Evolutionary conservation across 768 basidiomycete genomes (phyloP).

Genomic region (Leccinum uliginosum): DNA sequence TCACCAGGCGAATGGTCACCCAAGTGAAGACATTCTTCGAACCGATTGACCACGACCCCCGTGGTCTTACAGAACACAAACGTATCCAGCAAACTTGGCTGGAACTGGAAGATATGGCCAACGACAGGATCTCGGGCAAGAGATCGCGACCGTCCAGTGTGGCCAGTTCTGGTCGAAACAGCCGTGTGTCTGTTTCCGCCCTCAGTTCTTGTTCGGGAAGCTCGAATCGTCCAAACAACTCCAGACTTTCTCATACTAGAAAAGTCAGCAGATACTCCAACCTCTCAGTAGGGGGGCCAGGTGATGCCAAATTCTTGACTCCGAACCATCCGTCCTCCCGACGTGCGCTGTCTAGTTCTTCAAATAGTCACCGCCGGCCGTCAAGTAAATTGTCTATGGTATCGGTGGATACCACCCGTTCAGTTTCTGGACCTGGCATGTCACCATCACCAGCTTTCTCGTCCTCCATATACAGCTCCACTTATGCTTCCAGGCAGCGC

Average conservation of each 20-base stretch:
- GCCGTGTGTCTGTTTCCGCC: slow-evolving; percentile 49
- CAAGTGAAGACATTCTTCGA: slow-evolving; percentile 40
- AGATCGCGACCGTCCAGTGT: slow-evolving; percentile 65
- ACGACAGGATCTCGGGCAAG: slow-evolving; percentile 56
- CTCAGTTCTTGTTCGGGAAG: slow-evolving; percentile 20
- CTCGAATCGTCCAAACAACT: slow-evolving; percentile 12
- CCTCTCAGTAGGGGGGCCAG: slow-evolving; percentile 28
- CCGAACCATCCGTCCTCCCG: slow-evolving; percentile 45
- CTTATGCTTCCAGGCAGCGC: slow-evolving; percentile 81
- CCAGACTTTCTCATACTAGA: slow-evolving; percentile 14
- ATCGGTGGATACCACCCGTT: slow-evolving; percentile 48
- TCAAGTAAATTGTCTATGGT: slow-evolving; percentile 52
- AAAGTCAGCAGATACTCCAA: slow-evolving; percentile 28
- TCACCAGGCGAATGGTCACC: slow-evolving; percentile 53
- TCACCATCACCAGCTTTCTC: slow-evolving; percentile 32
- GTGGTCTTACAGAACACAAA: slow-evolving; percentile 54
- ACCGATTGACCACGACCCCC: slow-evolving; percentile 50
- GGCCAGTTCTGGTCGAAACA: slow-evolving; percentile 60
- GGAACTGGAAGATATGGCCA: slow-evolving; percentile 79
- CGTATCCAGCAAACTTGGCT: slow-evolving; percentile 77
- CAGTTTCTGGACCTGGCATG: slow-evolving; percentile 63
- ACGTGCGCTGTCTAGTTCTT: slow-evolving; percentile 48
- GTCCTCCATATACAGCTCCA: slow-evolving; percentile 50
- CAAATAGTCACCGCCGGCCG: slow-evolving; percentile 43
- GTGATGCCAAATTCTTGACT: slow-evolving; percentile 40